phyloP scores from a whole-genome alignment of 2,329 filamentous ascomycete genomes.

The Colletotrichum navitas region DNA sequence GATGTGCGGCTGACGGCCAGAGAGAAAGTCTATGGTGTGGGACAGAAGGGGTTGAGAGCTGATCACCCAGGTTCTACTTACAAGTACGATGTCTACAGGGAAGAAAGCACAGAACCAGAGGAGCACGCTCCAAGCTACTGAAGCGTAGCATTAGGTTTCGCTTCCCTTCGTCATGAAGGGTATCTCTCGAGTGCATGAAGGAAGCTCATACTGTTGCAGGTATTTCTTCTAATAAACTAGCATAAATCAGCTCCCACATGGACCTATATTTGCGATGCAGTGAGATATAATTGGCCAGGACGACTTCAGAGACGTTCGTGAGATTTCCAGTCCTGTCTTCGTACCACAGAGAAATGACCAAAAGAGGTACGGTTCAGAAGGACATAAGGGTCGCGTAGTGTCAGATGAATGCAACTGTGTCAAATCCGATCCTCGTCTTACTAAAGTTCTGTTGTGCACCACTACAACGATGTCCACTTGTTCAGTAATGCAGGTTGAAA shows the following conservation, averaged over 20 bases:
- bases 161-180: neutral
- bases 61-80: slow-evolving; percentile 72
- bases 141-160: neutral
- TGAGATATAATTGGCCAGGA: neutral
- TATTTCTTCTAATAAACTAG: no score
- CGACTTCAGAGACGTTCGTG: neutral
- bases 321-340: neutral
- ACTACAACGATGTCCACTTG: neutral
- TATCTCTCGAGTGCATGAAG: neutral
- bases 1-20: slow-evolving; percentile 62
- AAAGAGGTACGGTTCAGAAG: neutral
- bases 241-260: neutral
- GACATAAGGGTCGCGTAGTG: neutral
- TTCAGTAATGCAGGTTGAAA: accelerated
- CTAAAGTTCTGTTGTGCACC: neutral
- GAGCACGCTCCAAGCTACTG: neutral
- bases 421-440: neutral
- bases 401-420: no score
- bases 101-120: slow-evolving; percentile 53
- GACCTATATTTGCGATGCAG: neutral
- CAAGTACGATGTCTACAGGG: slow-evolving; percentile 72
- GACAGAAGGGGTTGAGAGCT: slow-evolving; percentile 66
- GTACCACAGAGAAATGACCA: neutral
- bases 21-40: slow-evolving; percentile 73
- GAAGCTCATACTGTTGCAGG: neutral